Evolutionary conservation across 2,329 filamentous ascomycete genomes (phyloP), one percentile per base, ranked within the genome.

Genomic region (Thyridium curvatum): DNA sequence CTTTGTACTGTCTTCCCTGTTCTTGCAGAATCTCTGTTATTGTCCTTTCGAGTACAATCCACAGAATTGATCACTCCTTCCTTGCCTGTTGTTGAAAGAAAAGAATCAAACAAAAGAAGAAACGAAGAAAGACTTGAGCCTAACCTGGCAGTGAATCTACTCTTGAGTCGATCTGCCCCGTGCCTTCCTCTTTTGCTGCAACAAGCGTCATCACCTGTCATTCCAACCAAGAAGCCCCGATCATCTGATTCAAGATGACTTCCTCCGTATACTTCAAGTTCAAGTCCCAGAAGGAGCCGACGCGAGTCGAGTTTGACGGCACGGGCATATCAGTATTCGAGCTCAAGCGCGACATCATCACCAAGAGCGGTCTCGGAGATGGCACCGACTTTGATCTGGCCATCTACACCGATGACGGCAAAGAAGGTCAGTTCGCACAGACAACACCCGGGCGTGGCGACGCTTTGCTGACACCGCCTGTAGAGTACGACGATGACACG

Each of bases 181-280:
- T 26, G 21, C 21, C 6, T 26, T 6, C 10, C 21, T 26, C 21
- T 10, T 26, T 26, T 26, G 21, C 21, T 26, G 6, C 21, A 26
- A 26, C 21, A n/a, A n/a, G n/a, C 21, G 10, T 10, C 21, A 26
- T 6, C 21, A 26, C 21, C 21, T 26, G 10, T 10, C 10, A 6
- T 10, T 10, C 10, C 21, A 10, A 26, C 21, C 6, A 6, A 26
- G 21, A 10, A 26, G 21, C 10, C 10, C 32, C 21, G 17, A 17
- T 16, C 15, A 33, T 15, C 31, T 33, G 32, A 30, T 14, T 60
- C 69, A 79, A 56, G 56, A 96, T 96, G 90, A 80, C 88, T 60
- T 95, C 93, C 41, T 97, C 90, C 50, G 93, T 98, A 59, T 97
- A 96, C 69, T 98, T 96, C 86, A 95, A 95, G 70, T 98, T 98